These are phyloP conservation scores for Scolecobasidium constrictum DNA, from an alignment of 2,329 filamentous ascomycete genomes.

Conservation along the genomic window DNA sequence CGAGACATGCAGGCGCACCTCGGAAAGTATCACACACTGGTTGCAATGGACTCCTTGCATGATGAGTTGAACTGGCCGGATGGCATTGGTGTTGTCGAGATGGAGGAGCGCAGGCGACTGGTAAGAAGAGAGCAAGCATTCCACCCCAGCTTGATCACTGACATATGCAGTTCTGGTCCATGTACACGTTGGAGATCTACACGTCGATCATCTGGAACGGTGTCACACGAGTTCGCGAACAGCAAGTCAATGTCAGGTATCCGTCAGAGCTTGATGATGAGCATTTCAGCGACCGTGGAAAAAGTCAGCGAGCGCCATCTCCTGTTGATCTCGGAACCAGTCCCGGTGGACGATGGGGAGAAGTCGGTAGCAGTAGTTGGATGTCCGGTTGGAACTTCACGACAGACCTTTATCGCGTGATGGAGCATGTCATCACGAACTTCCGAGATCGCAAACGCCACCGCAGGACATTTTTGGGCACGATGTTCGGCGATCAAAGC, in stretches of 20 bases:
- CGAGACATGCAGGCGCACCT: background rate
- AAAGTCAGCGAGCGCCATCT: constrained; percentile 14
- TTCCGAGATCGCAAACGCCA: constrained; percentile 14
- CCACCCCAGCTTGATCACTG: background rate
- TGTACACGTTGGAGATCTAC: constrained; percentile 46
- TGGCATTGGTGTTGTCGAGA: background rate
- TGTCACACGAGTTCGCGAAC: constrained; percentile 34
- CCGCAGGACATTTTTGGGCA: constrained; percentile 10
- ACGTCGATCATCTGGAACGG: constrained; percentile 42
- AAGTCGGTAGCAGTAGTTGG: too few species aligned
- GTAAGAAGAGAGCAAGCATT: too few species aligned
- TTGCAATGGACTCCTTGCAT: background rate
- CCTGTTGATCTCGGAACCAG: constrained; percentile 17
- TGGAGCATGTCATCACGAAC: constrained; percentile 38
- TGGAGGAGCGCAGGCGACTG: constrained; percentile 3
- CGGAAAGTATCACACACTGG: constrained; percentile 1
- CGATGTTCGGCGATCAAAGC: constrained; percentile 14
- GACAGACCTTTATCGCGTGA: constrained; percentile 44
- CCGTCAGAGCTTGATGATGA: constrained; percentile 39
- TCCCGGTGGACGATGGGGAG: too few species aligned
- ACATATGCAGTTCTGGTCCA: constrained; percentile 15
- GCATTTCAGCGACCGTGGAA: constrained; percentile 19
- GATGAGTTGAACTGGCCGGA: constrained; percentile 2
- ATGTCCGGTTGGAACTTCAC: constrained; percentile 48
- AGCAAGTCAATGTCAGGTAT: constrained; percentile 36